A percentile compares a stretch with the other conserved stretches of the same genome.
Evolutionary conservation across 768 basidiomycete species (phyloP).

Genomic region (Lentinus tigrinus): DNA sequence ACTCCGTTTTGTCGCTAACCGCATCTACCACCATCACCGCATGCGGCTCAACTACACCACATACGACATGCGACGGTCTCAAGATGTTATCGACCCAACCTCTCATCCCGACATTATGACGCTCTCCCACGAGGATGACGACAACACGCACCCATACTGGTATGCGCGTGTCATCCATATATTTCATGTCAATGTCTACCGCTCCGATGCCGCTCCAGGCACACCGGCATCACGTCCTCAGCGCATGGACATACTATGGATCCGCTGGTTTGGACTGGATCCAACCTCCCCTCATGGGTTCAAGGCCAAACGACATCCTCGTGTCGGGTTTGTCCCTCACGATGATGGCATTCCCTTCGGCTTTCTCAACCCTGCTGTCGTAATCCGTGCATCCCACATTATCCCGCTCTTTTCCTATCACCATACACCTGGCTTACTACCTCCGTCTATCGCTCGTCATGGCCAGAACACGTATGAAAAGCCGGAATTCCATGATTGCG

Average conservation of each 20-base stretch:
- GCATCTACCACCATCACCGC: conserved; percentile 22
- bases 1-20: conserved; percentile 25
- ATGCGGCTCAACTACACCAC: conserved; percentile 41
- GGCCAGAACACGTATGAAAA: background rate
- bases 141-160: conserved; percentile 25
- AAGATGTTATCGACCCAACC: conserved; percentile 41
- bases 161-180: conserved; percentile 30
- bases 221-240: background rate
- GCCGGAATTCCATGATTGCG: conserved; percentile 5
- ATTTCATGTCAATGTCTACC: conserved; percentile 28
- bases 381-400: conserved; percentile 41
- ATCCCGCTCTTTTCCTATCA: conserved; percentile 40
- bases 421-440: conserved; percentile 10
- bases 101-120: conserved; percentile 35
- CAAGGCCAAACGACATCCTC: conserved; percentile 28
- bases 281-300: conserved; percentile 27
- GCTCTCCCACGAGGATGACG: conserved; percentile 8
- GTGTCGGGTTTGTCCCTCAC: conserved; percentile 37
- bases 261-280: conserved; percentile 37
- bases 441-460: conserved; percentile 4
- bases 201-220: background rate
- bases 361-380: conserved; percentile 42
- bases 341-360: conserved; percentile 36
- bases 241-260: conserved; percentile 37
- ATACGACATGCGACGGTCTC: conserved; percentile 39